A percentile compares a stretch with the other conserved stretches of the same genome.
phyloP scores from a whole-genome alignment of 805 yeast genomes.

The Scheffersomyces lignosus region DNA sequence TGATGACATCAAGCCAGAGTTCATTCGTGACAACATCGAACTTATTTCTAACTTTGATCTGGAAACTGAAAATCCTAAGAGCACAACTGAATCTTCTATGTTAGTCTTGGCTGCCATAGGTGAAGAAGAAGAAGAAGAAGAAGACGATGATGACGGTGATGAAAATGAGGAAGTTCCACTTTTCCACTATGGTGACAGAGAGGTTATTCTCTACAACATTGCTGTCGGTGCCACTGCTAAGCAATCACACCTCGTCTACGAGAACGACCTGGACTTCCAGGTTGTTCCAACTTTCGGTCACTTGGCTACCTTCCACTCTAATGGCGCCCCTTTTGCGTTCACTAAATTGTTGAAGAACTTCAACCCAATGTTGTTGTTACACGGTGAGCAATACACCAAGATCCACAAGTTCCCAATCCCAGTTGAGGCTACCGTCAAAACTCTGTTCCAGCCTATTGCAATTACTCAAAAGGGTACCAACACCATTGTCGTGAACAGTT shows the following conservation, averaged over 20 bases:
- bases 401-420: slow-evolving; percentile 78
- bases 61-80: slow-evolving; percentile 54
- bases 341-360: slow-evolving; percentile 69
- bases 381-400: slow-evolving; percentile 92
- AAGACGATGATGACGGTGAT: slow-evolving; percentile 21
- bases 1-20: slow-evolving; percentile 62
- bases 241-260: slow-evolving; percentile 80
- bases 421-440: slow-evolving; percentile 59
- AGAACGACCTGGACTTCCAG: slow-evolving; percentile 73
- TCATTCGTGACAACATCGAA: slow-evolving; percentile 64
- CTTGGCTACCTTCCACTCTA: slow-evolving; percentile 74
- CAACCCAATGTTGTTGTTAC: slow-evolving; percentile 85
- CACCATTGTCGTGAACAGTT: slow-evolving; percentile 74
- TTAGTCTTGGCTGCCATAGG: slow-evolving; percentile 69
- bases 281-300: slow-evolving; percentile 90
- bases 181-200: slow-evolving; percentile 63
- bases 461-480: slow-evolving; percentile 84
- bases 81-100: slow-evolving; percentile 77
- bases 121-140: slow-evolving; percentile 37
- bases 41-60: slow-evolving; percentile 61
- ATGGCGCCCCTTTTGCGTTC: slow-evolving; percentile 56
- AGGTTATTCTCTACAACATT: slow-evolving; percentile 79
- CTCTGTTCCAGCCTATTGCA: slow-evolving; percentile 67
- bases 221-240: slow-evolving; percentile 82
- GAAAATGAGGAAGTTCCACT: slow-evolving; percentile 34